Evolutionary conservation across 2,329 filamentous ascomycete species (phyloP).

Genomic region (Stenocarpella maydis): DNA sequence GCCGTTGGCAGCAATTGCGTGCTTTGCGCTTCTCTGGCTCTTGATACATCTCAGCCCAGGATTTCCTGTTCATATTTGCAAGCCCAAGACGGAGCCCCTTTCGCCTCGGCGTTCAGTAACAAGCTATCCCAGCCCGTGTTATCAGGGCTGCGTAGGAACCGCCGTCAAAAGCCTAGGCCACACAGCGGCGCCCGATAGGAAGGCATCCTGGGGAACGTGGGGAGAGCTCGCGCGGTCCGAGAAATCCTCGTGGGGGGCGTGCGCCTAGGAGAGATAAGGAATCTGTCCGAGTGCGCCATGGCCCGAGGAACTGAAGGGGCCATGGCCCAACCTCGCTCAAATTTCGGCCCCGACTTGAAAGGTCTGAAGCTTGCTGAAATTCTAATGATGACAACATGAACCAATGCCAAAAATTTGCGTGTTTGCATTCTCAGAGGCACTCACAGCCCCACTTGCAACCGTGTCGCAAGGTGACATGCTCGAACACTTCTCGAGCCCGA

Average conservation of each 20-base stretch:
- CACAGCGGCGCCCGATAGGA: constrained; percentile 14
- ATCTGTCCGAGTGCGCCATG: constrained; percentile 28
- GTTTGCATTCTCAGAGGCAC: not conserved
- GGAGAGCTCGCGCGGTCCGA: constrained; percentile 24
- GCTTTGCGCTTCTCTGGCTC: not conserved
- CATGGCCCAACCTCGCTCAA: constrained; percentile 32
- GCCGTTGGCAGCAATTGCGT: constrained; percentile 5
- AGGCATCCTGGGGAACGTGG: constrained; percentile 33
- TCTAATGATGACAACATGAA: constrained; percentile 18
- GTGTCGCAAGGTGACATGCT: constrained; percentile 20
- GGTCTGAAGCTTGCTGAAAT: constrained; percentile 23
- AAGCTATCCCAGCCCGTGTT: constrained; percentile 13
- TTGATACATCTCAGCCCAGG: not conserved
- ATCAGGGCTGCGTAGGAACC: constrained; percentile 15
- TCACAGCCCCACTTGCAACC: constrained; percentile 8
- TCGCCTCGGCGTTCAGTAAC: constrained; percentile 19
- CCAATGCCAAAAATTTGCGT: constrained; percentile 9
- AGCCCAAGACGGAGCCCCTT: not conserved
- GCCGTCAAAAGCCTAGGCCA: constrained; percentile 17
- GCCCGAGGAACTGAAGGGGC: constrained; percentile 4
- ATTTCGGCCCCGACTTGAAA: constrained; percentile 20
- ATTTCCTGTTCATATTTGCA: not conserved
- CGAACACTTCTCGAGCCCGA: constrained; percentile 14
- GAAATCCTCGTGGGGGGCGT: constrained; percentile 34
- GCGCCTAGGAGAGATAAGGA: constrained; percentile 33